Conservation (phyloP, 2,329 filamentous ascomycete genomes). For the Sporothrix euskadiensis region DNA sequence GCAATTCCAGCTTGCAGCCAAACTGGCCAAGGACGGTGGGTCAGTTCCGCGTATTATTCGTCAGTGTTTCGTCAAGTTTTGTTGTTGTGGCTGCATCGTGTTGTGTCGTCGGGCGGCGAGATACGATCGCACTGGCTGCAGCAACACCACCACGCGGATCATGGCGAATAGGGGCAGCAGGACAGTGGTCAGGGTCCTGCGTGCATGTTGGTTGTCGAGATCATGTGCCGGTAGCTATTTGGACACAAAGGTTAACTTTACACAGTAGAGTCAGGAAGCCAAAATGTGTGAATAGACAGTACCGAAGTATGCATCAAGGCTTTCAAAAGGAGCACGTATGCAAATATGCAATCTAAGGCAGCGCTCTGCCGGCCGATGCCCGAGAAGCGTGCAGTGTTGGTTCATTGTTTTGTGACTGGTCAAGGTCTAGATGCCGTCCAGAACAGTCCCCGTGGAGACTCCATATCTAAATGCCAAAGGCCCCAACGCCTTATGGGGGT, state of each 20-base stretch:
- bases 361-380: neutral
- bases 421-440: neutral
- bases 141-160: neutral
- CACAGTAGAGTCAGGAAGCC: neutral
- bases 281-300: neutral
- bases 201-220: neutral
- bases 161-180: neutral
- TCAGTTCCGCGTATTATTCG: slow-evolving; percentile 8
- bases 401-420: neutral
- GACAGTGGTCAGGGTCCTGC: neutral
- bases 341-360: neutral
- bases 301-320: neutral
- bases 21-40: neutral
- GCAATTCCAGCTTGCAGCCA: neutral
- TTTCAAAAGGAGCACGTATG: neutral
- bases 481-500: slow-evolving; percentile 9
- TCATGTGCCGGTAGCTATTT: neutral
- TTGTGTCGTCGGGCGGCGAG: neutral
- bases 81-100: neutral
- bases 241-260: neutral
- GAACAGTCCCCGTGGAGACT: slow-evolving; percentile 2
- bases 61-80: neutral
- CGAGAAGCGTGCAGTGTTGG: neutral
- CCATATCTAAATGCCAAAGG: neutral
- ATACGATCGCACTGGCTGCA: neutral